Percentiles rank a stretch among this genome's conserved stretches.
phyloP scores from a whole-genome alignment of 176 grass and related monocot species.

The Hyparrhenia diplandra region DNA sequence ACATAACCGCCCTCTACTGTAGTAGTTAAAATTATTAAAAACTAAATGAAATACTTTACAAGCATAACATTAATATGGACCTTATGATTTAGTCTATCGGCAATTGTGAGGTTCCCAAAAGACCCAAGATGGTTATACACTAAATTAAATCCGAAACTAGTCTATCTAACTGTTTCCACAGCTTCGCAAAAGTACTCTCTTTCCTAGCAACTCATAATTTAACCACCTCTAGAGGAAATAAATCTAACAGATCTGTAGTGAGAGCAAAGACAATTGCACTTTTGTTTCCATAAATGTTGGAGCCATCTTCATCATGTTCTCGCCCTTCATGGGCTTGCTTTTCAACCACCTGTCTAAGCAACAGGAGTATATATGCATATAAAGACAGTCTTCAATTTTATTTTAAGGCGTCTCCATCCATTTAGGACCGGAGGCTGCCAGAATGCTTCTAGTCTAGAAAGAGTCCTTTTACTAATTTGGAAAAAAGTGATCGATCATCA shows the following conservation, averaged over 20 bases:
- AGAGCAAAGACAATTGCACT: background rate
- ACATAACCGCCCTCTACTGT: no score
- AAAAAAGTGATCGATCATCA: background rate
- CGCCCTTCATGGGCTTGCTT: background rate
- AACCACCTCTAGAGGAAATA: background rate
- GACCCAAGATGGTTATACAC: background rate
- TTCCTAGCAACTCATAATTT: background rate
- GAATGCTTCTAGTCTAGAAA: background rate
- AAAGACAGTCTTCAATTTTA: background rate
- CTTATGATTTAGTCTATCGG: slow-evolving; percentile 16
- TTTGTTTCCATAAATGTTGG: slow-evolving; percentile 37
- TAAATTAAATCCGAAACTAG: background rate
- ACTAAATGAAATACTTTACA: background rate
- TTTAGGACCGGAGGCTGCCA: background rate
- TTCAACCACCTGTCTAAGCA: slow-evolving; percentile 4
- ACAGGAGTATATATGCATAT: background rate
- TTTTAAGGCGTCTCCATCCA: background rate
- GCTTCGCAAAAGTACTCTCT: background rate
- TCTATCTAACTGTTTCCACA: slow-evolving; percentile 1
- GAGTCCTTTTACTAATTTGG: background rate
- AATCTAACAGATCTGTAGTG: background rate
- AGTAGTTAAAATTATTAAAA: no score
- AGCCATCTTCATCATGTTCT: slow-evolving; percentile 28
- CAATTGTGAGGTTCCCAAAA: slow-evolving; percentile 5
- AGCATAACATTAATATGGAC: background rate